Conservation (phyloP, 2,329 filamentous ascomycete genomes). For the Mycocentrospora acerina region DNA sequence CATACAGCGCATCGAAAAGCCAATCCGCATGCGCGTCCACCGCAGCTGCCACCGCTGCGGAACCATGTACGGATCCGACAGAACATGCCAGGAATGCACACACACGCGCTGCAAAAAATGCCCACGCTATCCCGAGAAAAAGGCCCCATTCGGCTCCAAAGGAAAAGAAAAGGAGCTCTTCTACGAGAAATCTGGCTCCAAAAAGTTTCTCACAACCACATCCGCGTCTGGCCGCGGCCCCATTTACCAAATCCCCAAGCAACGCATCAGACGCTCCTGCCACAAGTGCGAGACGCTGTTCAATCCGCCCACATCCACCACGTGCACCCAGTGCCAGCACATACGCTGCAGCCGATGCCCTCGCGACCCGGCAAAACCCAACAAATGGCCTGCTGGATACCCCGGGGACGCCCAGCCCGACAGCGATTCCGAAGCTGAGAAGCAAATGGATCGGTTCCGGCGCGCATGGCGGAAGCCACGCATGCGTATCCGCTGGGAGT, state of each 20-base stretch:
- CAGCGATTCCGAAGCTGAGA: slow-evolving; percentile 31
- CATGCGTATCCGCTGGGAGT: slow-evolving; percentile 52
- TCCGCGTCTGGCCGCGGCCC: slow-evolving; percentile 68
- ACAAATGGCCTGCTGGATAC: slow-evolving; percentile 70
- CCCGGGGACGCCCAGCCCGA: slow-evolving; percentile 59
- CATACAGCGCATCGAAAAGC: slow-evolving; percentile 66
- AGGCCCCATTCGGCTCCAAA: slow-evolving; percentile 36
- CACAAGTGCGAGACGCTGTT: slow-evolving; percentile 72
- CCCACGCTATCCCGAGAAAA: slow-evolving; percentile 70
- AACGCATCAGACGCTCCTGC: slow-evolving; percentile 74
- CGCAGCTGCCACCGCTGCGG: slow-evolving; percentile 80
- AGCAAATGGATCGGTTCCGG: slow-evolving; percentile 28
- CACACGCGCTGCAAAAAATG: slow-evolving; percentile 82
- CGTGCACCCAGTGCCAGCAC: slow-evolving; percentile 71
- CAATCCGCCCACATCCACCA: slow-evolving; percentile 50
- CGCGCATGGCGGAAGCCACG: slow-evolving; percentile 49
- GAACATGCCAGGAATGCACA: slow-evolving; percentile 73
- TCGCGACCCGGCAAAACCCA: slow-evolving; percentile 71
- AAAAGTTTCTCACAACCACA: slow-evolving; percentile 62
- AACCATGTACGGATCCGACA: slow-evolving; percentile 70
- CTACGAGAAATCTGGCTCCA: slow-evolving; percentile 31
- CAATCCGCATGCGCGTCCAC: slow-evolving; percentile 76
- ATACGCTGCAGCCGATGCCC: slow-evolving; percentile 78
- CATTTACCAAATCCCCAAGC: slow-evolving; percentile 68
- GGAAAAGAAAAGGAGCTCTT: slow-evolving; percentile 29